phyloP scores from a whole-genome alignment of 164 flowering plant genomes.

The Brasenia schreberi region DNA sequence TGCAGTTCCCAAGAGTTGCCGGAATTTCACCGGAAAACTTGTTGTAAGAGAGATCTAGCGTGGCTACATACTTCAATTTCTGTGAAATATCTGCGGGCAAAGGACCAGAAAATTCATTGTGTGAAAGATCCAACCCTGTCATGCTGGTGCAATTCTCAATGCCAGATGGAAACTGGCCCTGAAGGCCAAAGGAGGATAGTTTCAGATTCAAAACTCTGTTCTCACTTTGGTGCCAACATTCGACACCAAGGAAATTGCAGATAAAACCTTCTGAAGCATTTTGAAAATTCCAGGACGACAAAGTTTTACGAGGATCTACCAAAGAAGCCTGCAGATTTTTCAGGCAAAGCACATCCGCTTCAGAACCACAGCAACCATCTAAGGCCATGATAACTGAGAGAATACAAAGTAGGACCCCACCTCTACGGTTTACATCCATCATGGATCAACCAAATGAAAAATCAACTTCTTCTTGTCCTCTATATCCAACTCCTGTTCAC shows the following conservation, averaged over 20 bases:
- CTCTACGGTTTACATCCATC: too few species aligned
- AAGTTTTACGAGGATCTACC: conserved; percentile 34
- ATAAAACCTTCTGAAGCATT: conserved; percentile 47
- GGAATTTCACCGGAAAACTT: conserved; percentile 53
- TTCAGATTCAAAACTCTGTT: conserved; percentile 45
- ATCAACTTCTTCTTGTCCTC: too few species aligned
- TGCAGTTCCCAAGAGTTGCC: conserved; percentile 23
- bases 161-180: conserved; percentile 58
- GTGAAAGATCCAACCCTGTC: conserved; percentile 66
- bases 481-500: too few species aligned
- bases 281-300: conserved; percentile 45
- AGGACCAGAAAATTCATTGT: conserved; percentile 37
- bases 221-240: conserved; percentile 78
- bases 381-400: neutral
- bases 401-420: too few species aligned
- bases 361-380: conserved; percentile 14
- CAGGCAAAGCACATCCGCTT: conserved; percentile 43
- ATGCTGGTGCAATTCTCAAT: conserved; percentile 43
- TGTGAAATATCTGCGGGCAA: conserved; percentile 39
- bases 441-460: too few species aligned
- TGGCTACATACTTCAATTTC: conserved; percentile 18
- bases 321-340: conserved; percentile 25
- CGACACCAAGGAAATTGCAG: conserved; percentile 55
- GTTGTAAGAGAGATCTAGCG: conserved; percentile 67
- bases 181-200: conserved; percentile 44